Conservation (phyloP, 768 basidiomycete species). For the Holtermannia corniformis region DNA sequence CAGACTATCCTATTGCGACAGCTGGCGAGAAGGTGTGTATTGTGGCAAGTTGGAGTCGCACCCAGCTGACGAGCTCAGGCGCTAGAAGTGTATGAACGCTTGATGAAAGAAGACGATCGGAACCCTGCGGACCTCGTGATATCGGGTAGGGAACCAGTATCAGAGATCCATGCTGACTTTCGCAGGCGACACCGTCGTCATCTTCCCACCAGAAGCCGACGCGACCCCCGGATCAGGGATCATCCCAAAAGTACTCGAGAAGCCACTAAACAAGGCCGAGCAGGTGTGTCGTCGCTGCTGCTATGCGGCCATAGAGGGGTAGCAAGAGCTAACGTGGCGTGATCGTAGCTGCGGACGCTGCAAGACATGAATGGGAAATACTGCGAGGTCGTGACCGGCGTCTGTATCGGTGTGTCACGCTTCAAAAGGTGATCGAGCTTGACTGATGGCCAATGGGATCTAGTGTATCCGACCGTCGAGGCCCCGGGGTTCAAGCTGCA, state of each 20-base stretch:
- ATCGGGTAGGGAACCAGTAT: conserved; percentile 51
- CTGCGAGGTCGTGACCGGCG: conserved; percentile 88
- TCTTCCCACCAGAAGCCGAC: conserved; percentile 51
- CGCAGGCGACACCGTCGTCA: conserved; percentile 89
- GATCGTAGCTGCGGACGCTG: conserved; percentile 65
- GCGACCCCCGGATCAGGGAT: conserved; percentile 53
- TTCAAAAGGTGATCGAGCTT: background rate
- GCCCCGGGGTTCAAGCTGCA: conserved; percentile 41
- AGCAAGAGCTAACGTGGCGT: background rate
- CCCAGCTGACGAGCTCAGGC: conserved; percentile 43
- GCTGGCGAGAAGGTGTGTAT: conserved; percentile 51
- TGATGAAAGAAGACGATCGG: conserved; percentile 51
- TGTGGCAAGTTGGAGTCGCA: background rate
- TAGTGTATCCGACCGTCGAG: conserved; percentile 38
- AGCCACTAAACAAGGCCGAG: conserved; percentile 67
- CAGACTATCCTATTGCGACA: conserved; percentile 67
- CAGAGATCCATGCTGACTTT: background rate
- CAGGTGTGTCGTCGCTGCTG: conserved; percentile 32
- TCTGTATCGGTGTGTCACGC: conserved; percentile 56
- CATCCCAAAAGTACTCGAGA: conserved; percentile 52
- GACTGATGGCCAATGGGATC: background rate
- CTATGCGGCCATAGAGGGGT: background rate
- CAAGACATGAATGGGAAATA: conserved; percentile 72
- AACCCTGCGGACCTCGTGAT: conserved; percentile 73
- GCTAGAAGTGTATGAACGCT: conserved; percentile 73